phyloP scores from a whole-genome alignment of 768 basidiomycete species.

The Macrolepiota dolichaula region DNA sequence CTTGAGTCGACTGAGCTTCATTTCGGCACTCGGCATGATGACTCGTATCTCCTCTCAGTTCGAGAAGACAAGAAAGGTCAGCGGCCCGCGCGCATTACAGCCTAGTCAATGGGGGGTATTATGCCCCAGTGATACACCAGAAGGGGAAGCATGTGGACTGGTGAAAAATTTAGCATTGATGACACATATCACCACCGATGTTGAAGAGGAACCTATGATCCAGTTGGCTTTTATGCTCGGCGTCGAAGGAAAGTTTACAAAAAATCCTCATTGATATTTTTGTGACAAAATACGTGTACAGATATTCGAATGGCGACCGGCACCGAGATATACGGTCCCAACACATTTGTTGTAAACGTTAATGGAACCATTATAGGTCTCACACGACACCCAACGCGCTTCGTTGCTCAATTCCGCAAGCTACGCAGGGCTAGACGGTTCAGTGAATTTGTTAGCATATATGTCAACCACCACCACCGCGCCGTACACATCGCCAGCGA shows the following conservation, averaged over 20 bases:
- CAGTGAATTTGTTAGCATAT: slow-evolving; percentile 96
- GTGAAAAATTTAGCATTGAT: slow-evolving; percentile 98
- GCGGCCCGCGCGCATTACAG: slow-evolving; percentile 93
- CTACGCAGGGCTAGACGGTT: slow-evolving; percentile 88
- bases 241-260: slow-evolving; percentile 73
- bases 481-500: slow-evolving; percentile 96
- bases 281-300: slow-evolving; percentile 22
- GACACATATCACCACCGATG: slow-evolving; percentile 99
- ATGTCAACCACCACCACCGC: slow-evolving; percentile 92
- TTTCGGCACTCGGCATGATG: slow-evolving; percentile 99
- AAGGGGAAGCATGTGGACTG: slow-evolving; percentile 98
- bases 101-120: slow-evolving; percentile 99
- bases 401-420: slow-evolving; percentile 88
- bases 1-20: slow-evolving; percentile 90
- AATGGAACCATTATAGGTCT: slow-evolving; percentile 96
- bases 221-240: slow-evolving; percentile 92
- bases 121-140: slow-evolving; percentile 97
- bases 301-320: slow-evolving; percentile 93
- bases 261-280: background rate
- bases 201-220: slow-evolving; percentile 92
- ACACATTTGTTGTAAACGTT: slow-evolving; percentile 93
- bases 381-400: slow-evolving; percentile 79
- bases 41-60: slow-evolving; percentile 98
- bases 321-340: slow-evolving; percentile 91
- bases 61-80: slow-evolving; percentile 98